Percentiles rank a stretch among this genome's conserved stretches.
These are phyloP conservation scores for Rosellinia necatrix DNA, from an alignment of 2,329 filamentous ascomycete genomes.

Conservation along the genomic window DNA sequence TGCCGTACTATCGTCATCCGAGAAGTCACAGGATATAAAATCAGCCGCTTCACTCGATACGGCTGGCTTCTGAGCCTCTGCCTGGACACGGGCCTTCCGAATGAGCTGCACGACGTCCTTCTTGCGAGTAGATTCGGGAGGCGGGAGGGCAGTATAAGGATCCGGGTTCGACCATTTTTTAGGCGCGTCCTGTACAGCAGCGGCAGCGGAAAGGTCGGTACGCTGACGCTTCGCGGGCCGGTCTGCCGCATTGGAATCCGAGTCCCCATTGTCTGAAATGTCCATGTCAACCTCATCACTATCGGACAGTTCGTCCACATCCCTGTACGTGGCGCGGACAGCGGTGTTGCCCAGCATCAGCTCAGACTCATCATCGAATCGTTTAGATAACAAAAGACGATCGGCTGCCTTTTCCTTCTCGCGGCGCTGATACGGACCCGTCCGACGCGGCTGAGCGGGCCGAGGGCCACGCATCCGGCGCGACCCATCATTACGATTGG, in stretches of 20 bases:
- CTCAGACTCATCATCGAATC: slow-evolving; percentile 48
- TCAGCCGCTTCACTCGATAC: slow-evolving; percentile 70
- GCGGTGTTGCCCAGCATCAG: slow-evolving; percentile 53
- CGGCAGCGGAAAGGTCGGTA: slow-evolving; percentile 31
- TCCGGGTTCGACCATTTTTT: slow-evolving; percentile 98
- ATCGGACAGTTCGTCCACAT: slow-evolving; percentile 63
- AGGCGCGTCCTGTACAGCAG: slow-evolving; percentile 56
- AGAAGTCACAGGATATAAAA: slow-evolving; percentile 85
- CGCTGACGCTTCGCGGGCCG: slow-evolving; percentile 52
- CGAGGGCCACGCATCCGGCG: slow-evolving; percentile 18
- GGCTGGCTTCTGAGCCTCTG: slow-evolving; percentile 51
- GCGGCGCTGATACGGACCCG: slow-evolving; percentile 10
- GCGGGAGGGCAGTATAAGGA: slow-evolving; percentile 86
- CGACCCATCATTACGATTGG: slow-evolving; percentile 23
- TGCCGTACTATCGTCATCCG: slow-evolving; percentile 55
- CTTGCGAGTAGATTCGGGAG: slow-evolving; percentile 72
- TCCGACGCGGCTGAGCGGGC: slow-evolving; percentile 11
- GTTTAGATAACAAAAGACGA: slow-evolving; percentile 53
- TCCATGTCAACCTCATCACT: slow-evolving; percentile 69
- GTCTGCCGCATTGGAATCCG: slow-evolving; percentile 44
- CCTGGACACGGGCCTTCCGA: slow-evolving; percentile 79
- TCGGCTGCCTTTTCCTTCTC: slow-evolving; percentile 29
- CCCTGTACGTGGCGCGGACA: slow-evolving; percentile 56
- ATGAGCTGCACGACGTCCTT: slow-evolving; percentile 91
- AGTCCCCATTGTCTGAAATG: slow-evolving; percentile 56